These are phyloP conservation scores for Prunus persica DNA, from an alignment of 306 rosid genomes.

Conservation along the genomic window Prunus_persica_NCBIv2 NC_034016.1:3358001-3358500, in stretches of 20 bases:
- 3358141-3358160: not conserved
- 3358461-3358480: conserved; percentile 41
- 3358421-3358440: conserved; percentile 99
- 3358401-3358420: conserved; percentile 99
- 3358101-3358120: not conserved
- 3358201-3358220: conserved; percentile 16
- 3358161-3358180: conserved; percentile 13
- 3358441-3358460: conserved; percentile 66
- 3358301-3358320: conserved; percentile 98
- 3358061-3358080: not conserved
- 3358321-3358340: conserved; percentile 96
- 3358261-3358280: conserved; percentile 81
- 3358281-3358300: conserved; percentile 61
- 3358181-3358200: not conserved
- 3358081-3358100: not conserved
- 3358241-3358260: conserved; percentile 86
- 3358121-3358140: not conserved
- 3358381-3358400: conserved; percentile 94
- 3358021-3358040: not conserved
- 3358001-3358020: not conserved
- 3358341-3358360: conserved; percentile 99
- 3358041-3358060: not conserved
- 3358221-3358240: conserved; percentile 47
- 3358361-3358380: conserved; percentile 99
- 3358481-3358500: conserved; percentile 14